Percentiles rank a stretch among this genome's conserved stretches.
Evolutionary conservation across 2,329 filamentous ascomycete species (phyloP).

Genomic region (Claviceps digitariae): DNA sequence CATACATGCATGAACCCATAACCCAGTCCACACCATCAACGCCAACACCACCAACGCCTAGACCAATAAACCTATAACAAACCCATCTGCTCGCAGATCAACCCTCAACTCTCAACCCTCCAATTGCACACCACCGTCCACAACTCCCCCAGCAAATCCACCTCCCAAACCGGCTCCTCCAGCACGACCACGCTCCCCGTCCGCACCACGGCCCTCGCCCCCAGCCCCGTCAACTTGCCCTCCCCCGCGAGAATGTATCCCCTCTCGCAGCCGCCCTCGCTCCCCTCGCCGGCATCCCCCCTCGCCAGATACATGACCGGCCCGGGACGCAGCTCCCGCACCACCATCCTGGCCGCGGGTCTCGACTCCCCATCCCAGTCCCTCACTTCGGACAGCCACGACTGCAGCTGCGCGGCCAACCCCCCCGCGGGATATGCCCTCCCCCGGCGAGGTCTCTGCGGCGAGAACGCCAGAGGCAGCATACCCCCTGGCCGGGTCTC

Average conservation of each 20-base stretch:
- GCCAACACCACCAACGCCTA: too few species aligned
- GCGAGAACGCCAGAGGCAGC: constrained; percentile 20
- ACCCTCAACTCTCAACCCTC: too few species aligned
- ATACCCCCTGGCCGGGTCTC: too few species aligned
- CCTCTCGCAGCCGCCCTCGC: constrained; percentile 4
- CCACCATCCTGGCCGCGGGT: constrained; percentile 11
- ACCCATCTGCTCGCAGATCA: too few species aligned
- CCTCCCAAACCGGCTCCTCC: constrained; percentile 25
- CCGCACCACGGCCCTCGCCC: constrained; percentile 14
- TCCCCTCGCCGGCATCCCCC: constrained; percentile 5
- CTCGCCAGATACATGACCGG: constrained; percentile 21
- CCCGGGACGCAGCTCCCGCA: constrained; percentile 19
- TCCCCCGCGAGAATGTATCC: constrained; percentile 24
- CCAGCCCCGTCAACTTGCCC: constrained; percentile 23
- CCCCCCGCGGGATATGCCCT: constrained; percentile 23
- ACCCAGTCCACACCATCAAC: too few species aligned
- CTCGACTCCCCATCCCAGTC: constrained; percentile 15
- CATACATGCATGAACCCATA: too few species aligned
- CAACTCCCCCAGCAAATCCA: constrained; percentile 17
- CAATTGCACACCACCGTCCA: constrained; percentile 29
- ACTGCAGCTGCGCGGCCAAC: constrained; percentile 25
- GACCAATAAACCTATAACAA: too few species aligned
- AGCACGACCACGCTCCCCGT: constrained; percentile 20
- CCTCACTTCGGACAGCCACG: constrained; percentile 27
- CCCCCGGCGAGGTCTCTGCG: constrained; percentile 24